Evolutionary conservation across 192 early-diverging fungal genomes (phyloP).

Genomic region (Coemansia aciculifera): DNA sequence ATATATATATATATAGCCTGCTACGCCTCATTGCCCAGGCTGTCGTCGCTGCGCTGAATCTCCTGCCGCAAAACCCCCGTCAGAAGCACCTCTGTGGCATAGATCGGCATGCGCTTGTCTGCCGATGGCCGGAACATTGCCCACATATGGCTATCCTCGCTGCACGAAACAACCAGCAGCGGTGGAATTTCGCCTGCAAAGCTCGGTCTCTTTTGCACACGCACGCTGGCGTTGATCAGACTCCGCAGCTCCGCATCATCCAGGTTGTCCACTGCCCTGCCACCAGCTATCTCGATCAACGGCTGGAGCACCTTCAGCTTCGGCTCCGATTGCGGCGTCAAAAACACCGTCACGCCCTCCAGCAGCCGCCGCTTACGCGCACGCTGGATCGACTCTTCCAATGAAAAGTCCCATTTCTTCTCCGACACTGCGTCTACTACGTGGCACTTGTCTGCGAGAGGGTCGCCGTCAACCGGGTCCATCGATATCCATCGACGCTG

Average conservation of each 20-base stretch:
- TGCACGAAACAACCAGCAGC: constrained; percentile 42
- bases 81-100: constrained; percentile 33
- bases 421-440: constrained; percentile 32
- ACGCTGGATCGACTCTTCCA: constrained; percentile 29
- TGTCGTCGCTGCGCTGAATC: constrained; percentile 14
- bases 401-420: constrained; percentile 25
- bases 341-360: constrained; percentile 38
- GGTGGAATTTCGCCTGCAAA: constrained; percentile 21
- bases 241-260: constrained; percentile 12
- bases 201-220: constrained; percentile 7
- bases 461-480: constrained; percentile 6
- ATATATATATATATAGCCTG: neutral
- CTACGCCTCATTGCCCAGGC: neutral
- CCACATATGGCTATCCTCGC: constrained; percentile 41
- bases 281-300: constrained; percentile 43
- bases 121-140: constrained; percentile 15
- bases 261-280: constrained; percentile 34
- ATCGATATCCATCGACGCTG: constrained; percentile 35
- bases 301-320: constrained; percentile 25
- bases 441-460: constrained; percentile 16
- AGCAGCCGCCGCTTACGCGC: constrained; percentile 30
- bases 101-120: constrained; percentile 21
- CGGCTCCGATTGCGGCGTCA: constrained; percentile 37
- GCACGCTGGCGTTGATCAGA: constrained; percentile 26
- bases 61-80: constrained; percentile 42